Conservation (phyloP, 2,329 filamentous ascomycete genomes). For the Lecanoromycetidae sp. region DNA sequence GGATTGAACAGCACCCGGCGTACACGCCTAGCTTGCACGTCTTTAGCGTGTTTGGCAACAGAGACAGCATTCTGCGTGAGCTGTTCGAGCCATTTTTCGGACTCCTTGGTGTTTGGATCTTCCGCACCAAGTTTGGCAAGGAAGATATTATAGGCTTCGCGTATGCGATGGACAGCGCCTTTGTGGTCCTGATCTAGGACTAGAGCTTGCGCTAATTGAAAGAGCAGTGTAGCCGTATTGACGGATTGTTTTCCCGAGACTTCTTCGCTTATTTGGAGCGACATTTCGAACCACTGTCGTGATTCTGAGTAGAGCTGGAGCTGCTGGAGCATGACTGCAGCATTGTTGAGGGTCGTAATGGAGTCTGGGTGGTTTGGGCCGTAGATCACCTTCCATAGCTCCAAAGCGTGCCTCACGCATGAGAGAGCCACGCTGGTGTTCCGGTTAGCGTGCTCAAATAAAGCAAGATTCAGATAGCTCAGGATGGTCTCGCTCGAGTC, state of each 20-base stretch:
- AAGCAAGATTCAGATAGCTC: conserved; percentile 86
- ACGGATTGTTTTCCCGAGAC: conserved; percentile 82
- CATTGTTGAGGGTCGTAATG: conserved; percentile 97
- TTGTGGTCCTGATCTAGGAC: conserved; percentile 94
- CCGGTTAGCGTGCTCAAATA: conserved; percentile 85
- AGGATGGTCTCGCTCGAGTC: conserved; percentile 90
- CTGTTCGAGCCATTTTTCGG: conserved; percentile 91
- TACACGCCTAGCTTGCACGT: conserved; percentile 62
- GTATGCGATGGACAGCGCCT: conserved; percentile 82
- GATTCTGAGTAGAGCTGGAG: conserved; percentile 92
- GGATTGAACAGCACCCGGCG: conserved; percentile 59
- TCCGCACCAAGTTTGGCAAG: conserved; percentile 71
- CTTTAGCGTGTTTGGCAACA: conserved; percentile 87
- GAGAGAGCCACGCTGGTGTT: conserved; percentile 79
- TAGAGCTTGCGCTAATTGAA: conserved; percentile 91
- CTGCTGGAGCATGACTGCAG: conserved; percentile 93
- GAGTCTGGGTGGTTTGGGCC: conserved; percentile 88
- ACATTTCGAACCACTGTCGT: conserved; percentile 91
- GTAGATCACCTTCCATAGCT: conserved; percentile 95
- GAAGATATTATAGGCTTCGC: conserved; percentile 95
- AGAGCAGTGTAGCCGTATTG: conserved; percentile 86
- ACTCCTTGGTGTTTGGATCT: conserved; percentile 96
- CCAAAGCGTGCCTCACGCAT: conserved; percentile 84
- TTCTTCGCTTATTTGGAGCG: conserved; percentile 74
- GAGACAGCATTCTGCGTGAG: conserved; percentile 90